Conservation (phyloP, 2,329 filamentous ascomycete genomes). For the Fusarium piperis region DNA sequence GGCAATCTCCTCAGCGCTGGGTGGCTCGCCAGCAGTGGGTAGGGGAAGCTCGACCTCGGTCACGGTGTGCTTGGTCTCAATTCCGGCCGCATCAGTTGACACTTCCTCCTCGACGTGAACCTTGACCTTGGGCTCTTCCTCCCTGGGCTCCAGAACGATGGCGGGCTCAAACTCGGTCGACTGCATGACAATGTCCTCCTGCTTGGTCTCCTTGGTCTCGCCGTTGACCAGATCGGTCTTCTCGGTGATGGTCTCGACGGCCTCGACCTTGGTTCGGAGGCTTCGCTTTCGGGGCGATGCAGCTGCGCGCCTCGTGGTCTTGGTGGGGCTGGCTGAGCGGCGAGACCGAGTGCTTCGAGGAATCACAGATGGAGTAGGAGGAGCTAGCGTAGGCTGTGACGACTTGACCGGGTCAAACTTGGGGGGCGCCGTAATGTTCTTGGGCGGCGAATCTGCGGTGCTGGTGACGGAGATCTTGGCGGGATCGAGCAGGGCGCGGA, state of each 20-base stretch:
- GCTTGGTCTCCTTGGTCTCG: conserved; percentile 43
- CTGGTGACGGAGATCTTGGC: conserved; percentile 73
- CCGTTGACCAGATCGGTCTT: conserved; percentile 45
- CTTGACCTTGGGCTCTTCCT: conserved; percentile 70
- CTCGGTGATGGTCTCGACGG: conserved; percentile 45
- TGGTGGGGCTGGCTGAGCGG: conserved; percentile 67
- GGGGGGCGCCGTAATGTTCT: conserved; percentile 83
- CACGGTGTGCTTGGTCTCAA: conserved; percentile 76
- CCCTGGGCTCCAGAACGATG: conserved; percentile 60
- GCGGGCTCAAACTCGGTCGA: conserved; percentile 61
- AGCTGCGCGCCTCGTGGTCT: conserved; percentile 56
- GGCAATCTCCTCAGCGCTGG: conserved; percentile 79
- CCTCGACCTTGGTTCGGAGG: conserved; percentile 55
- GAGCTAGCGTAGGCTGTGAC: conserved; percentile 54
- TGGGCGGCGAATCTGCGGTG: conserved; percentile 73
- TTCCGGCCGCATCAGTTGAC: conserved; percentile 62
- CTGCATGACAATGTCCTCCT: conserved; percentile 53
- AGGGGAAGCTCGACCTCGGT: conserved; percentile 80
- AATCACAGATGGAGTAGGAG: conserved; percentile 59
- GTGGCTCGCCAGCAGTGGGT: conserved; percentile 67
- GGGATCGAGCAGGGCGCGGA: conserved; percentile 91
- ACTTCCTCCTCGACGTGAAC: conserved; percentile 76
- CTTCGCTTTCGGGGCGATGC: conserved; percentile 66
- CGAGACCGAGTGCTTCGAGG: conserved; percentile 60
- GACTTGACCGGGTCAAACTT: conserved; percentile 70